phyloP scores from a whole-genome alignment of 2,329 filamentous ascomycete genomes.

The Didymosphaeria variabile region DNA sequence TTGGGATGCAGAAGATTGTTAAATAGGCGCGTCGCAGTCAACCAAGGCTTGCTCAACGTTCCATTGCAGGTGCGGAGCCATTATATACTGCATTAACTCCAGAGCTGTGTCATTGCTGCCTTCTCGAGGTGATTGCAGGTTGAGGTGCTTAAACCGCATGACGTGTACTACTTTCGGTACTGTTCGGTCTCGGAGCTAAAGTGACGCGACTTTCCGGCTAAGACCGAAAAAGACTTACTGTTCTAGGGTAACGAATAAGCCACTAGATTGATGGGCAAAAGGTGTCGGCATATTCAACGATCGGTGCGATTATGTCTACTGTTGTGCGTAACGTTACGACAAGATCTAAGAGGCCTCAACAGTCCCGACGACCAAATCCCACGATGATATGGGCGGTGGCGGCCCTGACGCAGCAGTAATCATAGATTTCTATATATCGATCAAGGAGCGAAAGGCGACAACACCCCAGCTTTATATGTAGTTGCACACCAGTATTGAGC shows the following conservation, averaged over 20 bases:
- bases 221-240: not conserved
- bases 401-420: too few relatives aligned
- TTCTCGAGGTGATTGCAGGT: not conserved
- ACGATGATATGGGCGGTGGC: too few relatives aligned
- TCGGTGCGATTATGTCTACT: not conserved
- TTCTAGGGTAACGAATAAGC: too few relatives aligned
- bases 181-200: constrained; percentile 4
- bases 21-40: not conserved
- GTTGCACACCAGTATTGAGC: too few relatives aligned
- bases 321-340: not conserved
- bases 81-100: constrained; percentile 3
- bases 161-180: constrained; percentile 3
- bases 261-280: not conserved
- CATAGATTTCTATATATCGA: too few relatives aligned
- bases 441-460: too few relatives aligned
- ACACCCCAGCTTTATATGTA: too few relatives aligned
- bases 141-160: not conserved
- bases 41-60: not conserved
- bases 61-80: constrained; percentile 3
- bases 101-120: not conserved
- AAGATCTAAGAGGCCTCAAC: not conserved
- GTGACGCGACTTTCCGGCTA: constrained; percentile 3
- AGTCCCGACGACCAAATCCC: not conserved
- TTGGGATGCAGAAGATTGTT: not conserved
- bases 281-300: not conserved